A percentile compares a stretch with the other conserved stretches of the same genome.
These are phyloP conservation scores for Solanum arcanum DNA, from an alignment of 257 asterid genomes.

Conservation along the genomic window DNA sequence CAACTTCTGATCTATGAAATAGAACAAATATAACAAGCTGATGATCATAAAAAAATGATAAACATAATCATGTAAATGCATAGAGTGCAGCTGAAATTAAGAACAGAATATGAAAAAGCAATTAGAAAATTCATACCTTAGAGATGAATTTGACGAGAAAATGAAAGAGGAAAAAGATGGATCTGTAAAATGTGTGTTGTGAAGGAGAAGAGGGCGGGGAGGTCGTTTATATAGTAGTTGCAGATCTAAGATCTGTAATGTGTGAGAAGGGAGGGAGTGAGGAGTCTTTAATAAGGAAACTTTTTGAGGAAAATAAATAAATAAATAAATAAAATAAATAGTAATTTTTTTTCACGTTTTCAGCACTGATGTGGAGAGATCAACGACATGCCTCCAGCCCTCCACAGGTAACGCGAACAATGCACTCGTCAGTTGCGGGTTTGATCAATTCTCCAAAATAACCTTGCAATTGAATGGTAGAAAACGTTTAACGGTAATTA, in stretches of 20 bases:
- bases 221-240: constrained; percentile 8
- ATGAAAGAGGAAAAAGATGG: neutral
- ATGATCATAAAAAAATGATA: neutral
- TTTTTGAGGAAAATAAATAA: neutral
- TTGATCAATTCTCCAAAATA: neutral
- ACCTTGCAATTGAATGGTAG: neutral
- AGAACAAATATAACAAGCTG: neutral
- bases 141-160: neutral
- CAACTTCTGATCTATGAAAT: neutral
- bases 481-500: neutral
- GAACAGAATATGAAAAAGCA: neutral
- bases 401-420: neutral
- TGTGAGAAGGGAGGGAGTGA: neutral
- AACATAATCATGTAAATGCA: neutral
- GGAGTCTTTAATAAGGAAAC: neutral
- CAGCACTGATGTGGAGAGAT: neutral
- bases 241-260: constrained; percentile 13
- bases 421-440: neutral
- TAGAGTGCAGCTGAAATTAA: neutral
- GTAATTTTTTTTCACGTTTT: neutral
- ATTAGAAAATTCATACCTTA: neutral
- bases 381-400: neutral
- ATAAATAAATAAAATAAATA: neutral
- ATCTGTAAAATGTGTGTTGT: neutral
- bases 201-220: constrained; percentile 14